Percentiles rank a stretch among this genome's conserved stretches.
These are phyloP conservation scores for Nyctanthes arbortristis DNA, from an alignment of 257 asterid genomes.

Conservation along the genomic window DNA sequence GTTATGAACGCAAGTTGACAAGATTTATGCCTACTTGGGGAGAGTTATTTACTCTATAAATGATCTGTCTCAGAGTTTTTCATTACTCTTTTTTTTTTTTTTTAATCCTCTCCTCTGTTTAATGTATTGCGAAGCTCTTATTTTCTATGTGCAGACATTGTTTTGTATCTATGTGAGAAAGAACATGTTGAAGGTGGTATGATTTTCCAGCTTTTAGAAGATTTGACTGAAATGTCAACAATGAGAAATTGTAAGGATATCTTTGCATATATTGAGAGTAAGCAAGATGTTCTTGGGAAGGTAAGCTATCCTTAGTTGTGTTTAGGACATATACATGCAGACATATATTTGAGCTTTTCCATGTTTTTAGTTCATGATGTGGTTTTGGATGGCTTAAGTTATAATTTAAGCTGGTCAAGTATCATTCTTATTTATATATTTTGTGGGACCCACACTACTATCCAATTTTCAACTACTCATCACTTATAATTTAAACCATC, in stretches of 20 bases:
- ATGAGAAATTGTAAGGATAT: slow-evolving; percentile 96
- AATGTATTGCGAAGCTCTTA: slow-evolving; percentile 19
- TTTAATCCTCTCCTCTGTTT: not conserved
- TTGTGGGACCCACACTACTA: too few species aligned
- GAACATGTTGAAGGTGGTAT: slow-evolving; percentile 97
- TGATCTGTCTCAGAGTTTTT: too few species aligned
- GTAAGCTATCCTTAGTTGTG: slow-evolving; percentile 34
- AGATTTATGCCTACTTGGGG: not conserved
- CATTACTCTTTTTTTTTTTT: too few species aligned
- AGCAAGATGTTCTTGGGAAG: slow-evolving; percentile 97
- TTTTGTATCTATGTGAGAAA: slow-evolving; percentile 92
- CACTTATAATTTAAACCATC: too few species aligned
- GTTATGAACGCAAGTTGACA: slow-evolving; percentile 9
- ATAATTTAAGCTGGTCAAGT: too few species aligned
- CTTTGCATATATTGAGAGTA: slow-evolving; percentile 91
- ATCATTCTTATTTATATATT: too few species aligned
- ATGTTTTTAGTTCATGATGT: slow-evolving; percentile 2
- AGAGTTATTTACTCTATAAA: too few species aligned
- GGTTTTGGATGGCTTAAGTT: too few species aligned
- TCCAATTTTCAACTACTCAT: too few species aligned
- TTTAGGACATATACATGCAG: slow-evolving; percentile 20
- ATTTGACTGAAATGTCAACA: slow-evolving; percentile 98
- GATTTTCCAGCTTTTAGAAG: slow-evolving; percentile 98
- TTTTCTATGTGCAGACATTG: slow-evolving; percentile 62
- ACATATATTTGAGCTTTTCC: slow-evolving; percentile 8